Conservation (phyloP, 805 yeast species). For the Starmera dryadoides region DNA sequence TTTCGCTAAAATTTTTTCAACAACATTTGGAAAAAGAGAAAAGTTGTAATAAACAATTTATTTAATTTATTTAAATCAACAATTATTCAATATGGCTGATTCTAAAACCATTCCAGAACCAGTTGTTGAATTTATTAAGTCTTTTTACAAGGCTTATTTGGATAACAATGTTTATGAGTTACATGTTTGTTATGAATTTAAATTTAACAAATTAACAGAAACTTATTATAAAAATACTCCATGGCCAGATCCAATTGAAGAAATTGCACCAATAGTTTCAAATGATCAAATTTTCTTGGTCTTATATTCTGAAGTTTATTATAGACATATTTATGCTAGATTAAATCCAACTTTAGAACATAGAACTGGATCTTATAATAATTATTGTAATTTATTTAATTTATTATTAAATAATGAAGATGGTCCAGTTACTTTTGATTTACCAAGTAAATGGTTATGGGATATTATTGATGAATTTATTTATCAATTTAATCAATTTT, state of each 20-base stretch:
- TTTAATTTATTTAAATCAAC: background rate
- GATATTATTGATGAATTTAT: conserved; percentile 46
- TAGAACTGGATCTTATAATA: conserved; percentile 38
- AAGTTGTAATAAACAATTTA: background rate
- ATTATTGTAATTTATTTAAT: conserved; percentile 42
- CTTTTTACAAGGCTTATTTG: conserved; percentile 33
- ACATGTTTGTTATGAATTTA: conserved; percentile 35
- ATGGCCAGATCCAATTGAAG: conserved; percentile 39
- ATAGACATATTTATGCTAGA: conserved; percentile 41
- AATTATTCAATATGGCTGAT: conserved; percentile 5
- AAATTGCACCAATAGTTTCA: conserved; percentile 35
- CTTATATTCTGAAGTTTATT: conserved; percentile 41
- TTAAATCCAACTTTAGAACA: conserved; percentile 35
- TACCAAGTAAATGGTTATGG: conserved; percentile 45
- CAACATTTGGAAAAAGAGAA: background rate
- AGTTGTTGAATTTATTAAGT: conserved; percentile 33
- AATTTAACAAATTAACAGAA: conserved; percentile 38
- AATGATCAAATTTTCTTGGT: conserved; percentile 37
- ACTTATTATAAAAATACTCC: conserved; percentile 32
- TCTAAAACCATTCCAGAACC: conserved; percentile 31
- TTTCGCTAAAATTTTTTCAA: background rate
- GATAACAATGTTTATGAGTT: conserved; percentile 37
- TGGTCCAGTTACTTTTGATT: conserved; percentile 36
- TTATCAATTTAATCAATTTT: conserved; percentile 41
- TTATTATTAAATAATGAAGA: conserved; percentile 33